phyloP scores from a whole-genome alignment of 2,329 filamentous ascomycete species.

The Colletotrichum sidae region DNA sequence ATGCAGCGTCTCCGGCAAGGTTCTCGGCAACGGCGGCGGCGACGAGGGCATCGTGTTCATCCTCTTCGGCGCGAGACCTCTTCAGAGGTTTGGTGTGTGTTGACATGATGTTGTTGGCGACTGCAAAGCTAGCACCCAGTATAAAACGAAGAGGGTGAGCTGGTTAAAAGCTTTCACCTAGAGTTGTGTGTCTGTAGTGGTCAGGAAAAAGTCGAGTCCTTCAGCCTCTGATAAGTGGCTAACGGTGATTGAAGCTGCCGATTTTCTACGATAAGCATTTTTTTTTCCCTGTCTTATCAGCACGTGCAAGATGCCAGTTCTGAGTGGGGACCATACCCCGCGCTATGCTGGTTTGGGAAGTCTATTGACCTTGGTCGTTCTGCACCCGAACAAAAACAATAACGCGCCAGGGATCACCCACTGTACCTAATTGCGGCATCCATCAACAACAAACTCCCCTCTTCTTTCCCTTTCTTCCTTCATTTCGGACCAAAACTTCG shows the following conservation, averaged over 20 bases:
- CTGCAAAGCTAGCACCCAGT: neutral
- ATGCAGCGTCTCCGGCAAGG: constrained; percentile 48
- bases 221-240: constrained; percentile 3
- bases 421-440: constrained; percentile 23
- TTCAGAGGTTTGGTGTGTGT: constrained; percentile 34
- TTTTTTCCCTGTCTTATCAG: constrained; percentile 37
- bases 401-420: constrained; percentile 35
- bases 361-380: constrained; percentile 37
- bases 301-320: constrained; percentile 26
- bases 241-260: constrained; percentile 14
- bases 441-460: constrained; percentile 25
- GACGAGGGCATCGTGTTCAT: constrained; percentile 33
- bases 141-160: neutral
- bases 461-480: constrained; percentile 24
- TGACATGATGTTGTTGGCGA: constrained; percentile 20
- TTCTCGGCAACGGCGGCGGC: constrained; percentile 37
- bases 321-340: constrained; percentile 32
- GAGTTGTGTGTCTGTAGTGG: neutral
- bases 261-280: constrained; percentile 35
- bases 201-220: constrained; percentile 35
- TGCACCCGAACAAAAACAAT: constrained; percentile 37
- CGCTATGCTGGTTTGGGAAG: constrained; percentile 36
- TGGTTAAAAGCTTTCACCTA: neutral
- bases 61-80: constrained; percentile 34
- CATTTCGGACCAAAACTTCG: neutral